Percentiles rank a stretch among this genome's conserved stretches.
Evolutionary conservation across 805 yeast species (phyloP).

Genomic region (Kuraishia ogatae): DNA sequence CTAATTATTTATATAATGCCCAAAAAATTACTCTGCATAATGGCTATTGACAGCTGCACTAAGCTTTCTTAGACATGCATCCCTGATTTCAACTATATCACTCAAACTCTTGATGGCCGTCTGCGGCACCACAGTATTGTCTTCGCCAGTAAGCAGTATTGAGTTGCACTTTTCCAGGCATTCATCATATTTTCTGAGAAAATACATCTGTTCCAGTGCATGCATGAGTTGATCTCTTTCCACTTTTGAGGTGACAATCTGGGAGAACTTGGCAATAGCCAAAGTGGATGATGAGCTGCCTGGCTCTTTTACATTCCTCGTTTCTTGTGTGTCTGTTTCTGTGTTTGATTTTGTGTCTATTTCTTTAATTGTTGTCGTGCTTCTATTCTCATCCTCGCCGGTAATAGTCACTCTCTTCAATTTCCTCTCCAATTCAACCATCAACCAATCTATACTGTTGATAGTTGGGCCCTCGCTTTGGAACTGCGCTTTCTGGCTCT

Average conservation of each 20-base stretch:
- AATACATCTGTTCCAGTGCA: conserved; percentile 59
- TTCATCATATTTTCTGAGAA: conserved; percentile 34
- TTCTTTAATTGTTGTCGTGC: background rate
- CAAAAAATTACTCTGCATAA: background rate
- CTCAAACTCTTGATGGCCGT: background rate
- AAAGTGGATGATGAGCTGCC: background rate
- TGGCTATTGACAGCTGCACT: background rate
- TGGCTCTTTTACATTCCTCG: background rate
- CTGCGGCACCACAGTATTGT: conserved; percentile 29
- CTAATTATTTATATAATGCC: background rate
- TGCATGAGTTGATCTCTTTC: conserved; percentile 48
- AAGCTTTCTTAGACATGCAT: conserved; percentile 24
- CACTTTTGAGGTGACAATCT: conserved; percentile 26
- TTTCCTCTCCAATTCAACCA: conserved; percentile 1
- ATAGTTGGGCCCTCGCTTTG: conserved; percentile 47
- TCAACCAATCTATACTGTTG: conserved; percentile 37
- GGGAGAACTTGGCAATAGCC: background rate
- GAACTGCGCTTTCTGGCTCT: conserved; percentile 42
- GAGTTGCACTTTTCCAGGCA: conserved; percentile 38
- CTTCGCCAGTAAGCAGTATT: conserved; percentile 23
- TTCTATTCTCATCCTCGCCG: background rate
- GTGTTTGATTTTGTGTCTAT: background rate
- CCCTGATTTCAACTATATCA: conserved; percentile 31
- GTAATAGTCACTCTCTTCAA: background rate
- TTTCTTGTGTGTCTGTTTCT: background rate